These are phyloP conservation scores for Fomitiporia mediterranea DNA, from an alignment of 1,284 basidiomycete species.

Conservation along the genomic window DNA sequence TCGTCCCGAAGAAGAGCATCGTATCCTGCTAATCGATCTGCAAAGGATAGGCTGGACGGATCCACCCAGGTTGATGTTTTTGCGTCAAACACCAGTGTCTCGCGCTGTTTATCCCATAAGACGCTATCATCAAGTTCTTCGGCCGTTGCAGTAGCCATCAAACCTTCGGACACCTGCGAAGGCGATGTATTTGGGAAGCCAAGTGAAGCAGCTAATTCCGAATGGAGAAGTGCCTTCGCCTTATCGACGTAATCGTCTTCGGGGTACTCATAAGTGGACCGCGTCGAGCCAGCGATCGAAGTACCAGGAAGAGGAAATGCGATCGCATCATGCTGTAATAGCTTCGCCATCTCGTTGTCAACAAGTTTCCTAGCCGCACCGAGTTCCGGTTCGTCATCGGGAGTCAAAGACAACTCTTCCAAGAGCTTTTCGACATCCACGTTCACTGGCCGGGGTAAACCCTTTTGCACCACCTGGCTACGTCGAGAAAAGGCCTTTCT, in stretches of 20 bases:
- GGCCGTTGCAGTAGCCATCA: slow-evolving; percentile 56
- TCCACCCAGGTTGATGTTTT: slow-evolving; percentile 65
- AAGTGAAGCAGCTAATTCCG: slow-evolving; percentile 74
- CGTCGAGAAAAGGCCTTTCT: slow-evolving; percentile 74
- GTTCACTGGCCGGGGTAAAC: slow-evolving; percentile 82
- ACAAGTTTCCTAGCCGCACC: slow-evolving; percentile 61
- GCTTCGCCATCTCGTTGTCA: slow-evolving; percentile 72
- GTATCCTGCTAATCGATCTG: slow-evolving; percentile 65
- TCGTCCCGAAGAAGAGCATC: slow-evolving; percentile 55
- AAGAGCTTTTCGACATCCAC: slow-evolving; percentile 71
- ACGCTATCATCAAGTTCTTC: slow-evolving; percentile 52
- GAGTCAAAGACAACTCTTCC: slow-evolving; percentile 46
- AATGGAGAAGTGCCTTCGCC: slow-evolving; percentile 72
- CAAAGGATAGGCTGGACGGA: slow-evolving; percentile 47
- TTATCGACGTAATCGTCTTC: slow-evolving; percentile 71
- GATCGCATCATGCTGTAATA: slow-evolving; percentile 88
- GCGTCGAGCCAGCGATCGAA: slow-evolving; percentile 67
- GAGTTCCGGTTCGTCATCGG: slow-evolving; percentile 43
- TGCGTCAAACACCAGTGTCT: slow-evolving; percentile 60
- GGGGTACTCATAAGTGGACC: slow-evolving; percentile 72
- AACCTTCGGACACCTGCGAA: slow-evolving; percentile 71
- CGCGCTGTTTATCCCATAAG: slow-evolving; percentile 67
- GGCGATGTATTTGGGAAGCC: slow-evolving; percentile 84
- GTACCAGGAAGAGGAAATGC: slow-evolving; percentile 88
- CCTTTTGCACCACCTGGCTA: slow-evolving; percentile 77